Conservation (phyloP, 1,139 yeast species). For the Yamadazyma epiphylla region DNA sequence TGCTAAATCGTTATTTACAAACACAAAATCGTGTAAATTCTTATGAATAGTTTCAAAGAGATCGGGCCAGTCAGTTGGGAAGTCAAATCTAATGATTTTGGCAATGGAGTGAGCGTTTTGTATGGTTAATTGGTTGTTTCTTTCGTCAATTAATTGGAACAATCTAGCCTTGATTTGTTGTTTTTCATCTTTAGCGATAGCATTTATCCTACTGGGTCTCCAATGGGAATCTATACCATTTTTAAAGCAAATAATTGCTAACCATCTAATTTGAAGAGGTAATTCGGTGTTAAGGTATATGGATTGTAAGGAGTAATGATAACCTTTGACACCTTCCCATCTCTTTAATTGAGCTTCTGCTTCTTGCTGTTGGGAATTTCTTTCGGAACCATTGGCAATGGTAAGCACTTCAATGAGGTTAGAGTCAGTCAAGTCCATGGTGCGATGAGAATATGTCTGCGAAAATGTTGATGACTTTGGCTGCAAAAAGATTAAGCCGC, state of each 20-base stretch:
- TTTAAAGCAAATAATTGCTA: conserved; percentile 82
- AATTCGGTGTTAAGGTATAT: conserved; percentile 58
- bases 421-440: conserved; percentile 23
- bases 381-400: conserved; percentile 51
- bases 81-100: conserved; percentile 75
- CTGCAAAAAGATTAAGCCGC: conserved; percentile 1
- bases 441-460: no score
- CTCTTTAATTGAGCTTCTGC: conserved; percentile 68
- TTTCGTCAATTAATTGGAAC: conserved; percentile 60
- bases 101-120: conserved; percentile 86
- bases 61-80: conserved; percentile 83
- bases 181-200: conserved; percentile 70
- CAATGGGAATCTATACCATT: conserved; percentile 83
- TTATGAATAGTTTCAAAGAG: conserved; percentile 59
- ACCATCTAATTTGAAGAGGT: conserved; percentile 72
- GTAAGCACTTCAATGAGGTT: conserved; percentile 26
- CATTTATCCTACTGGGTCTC: conserved; percentile 60
- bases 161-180: conserved; percentile 53
- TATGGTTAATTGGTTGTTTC: conserved; percentile 66
- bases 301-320: conserved; percentile 53
- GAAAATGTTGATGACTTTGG: no score
- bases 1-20: conserved; percentile 46
- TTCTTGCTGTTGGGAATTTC: conserved; percentile 42
- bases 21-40: conserved; percentile 37
- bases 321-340: conserved; percentile 68